Conservation (phyloP, 805 yeast genomes). For the Citeromyces nyonsensis region DNA sequence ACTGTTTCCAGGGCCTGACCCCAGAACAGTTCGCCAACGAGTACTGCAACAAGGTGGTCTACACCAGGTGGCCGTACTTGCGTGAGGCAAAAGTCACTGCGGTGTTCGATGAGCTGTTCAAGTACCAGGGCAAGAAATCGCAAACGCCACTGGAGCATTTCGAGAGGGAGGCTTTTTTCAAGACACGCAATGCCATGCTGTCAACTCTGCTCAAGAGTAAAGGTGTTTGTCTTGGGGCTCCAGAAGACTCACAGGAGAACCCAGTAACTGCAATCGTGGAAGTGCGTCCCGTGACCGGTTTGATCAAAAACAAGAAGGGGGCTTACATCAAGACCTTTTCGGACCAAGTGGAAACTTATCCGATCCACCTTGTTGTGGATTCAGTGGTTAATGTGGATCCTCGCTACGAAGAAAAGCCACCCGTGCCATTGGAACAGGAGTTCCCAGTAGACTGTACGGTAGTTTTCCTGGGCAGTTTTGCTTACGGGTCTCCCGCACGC, state of each 20-base stretch:
- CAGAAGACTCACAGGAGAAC: constrained; percentile 3
- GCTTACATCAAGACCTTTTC: constrained; percentile 65
- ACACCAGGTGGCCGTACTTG: constrained; percentile 83
- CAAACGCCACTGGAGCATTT: constrained; percentile 26
- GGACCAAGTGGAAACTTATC: constrained; percentile 34
- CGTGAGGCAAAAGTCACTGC: constrained; percentile 61
- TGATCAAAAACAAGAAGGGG: constrained; percentile 55
- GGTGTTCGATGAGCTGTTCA: constrained; percentile 34
- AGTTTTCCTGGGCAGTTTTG: constrained; percentile 72
- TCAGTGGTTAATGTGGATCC: constrained; percentile 57
- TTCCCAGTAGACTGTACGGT: constrained; percentile 62
- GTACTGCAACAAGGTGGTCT: constrained; percentile 46
- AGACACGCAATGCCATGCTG: constrained; percentile 20
- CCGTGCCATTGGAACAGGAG: constrained; percentile 68
- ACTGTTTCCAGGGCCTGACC: constrained; percentile 36
- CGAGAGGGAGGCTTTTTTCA: constrained; percentile 29
- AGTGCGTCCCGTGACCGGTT: constrained; percentile 67
- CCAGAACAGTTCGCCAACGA: constrained; percentile 52
- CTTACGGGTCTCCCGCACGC: constrained; percentile 70
- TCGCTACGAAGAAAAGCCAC: constrained; percentile 57
- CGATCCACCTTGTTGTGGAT: constrained; percentile 73
- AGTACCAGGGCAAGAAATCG: no score
- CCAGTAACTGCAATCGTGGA: constrained; percentile 42
- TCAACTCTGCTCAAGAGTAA: constrained; percentile 29
- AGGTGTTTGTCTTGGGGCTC: constrained; percentile 44